Percentiles rank a stretch among this genome's conserved stretches.
Conservation (phyloP, 169 alveolate species). For the Besnoitia besnoiti region DNA sequence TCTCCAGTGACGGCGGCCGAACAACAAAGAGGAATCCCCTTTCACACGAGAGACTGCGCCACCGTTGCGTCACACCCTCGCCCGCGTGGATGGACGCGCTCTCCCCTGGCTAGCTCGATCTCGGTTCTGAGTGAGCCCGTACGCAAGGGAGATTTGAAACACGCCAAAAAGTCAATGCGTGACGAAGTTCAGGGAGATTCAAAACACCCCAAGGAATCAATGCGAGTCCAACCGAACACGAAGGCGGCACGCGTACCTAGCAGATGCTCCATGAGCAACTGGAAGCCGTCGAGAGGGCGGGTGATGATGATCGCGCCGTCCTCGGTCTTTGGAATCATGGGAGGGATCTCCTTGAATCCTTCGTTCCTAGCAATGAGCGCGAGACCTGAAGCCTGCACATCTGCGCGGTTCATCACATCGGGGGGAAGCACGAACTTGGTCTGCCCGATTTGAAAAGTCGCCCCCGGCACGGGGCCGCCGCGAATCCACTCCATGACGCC, state of each 20-base stretch:
- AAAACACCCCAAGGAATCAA: no score
- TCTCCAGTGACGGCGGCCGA: no score
- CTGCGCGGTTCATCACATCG: slow-evolving; percentile 48
- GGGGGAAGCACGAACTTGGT: slow-evolving; percentile 42
- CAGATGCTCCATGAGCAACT: slow-evolving; percentile 58
- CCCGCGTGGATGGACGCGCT: no score
- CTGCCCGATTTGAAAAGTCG: slow-evolving; percentile 12
- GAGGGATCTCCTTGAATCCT: slow-evolving; percentile 66
- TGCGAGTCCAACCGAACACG: no score
- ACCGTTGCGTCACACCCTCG: no score
- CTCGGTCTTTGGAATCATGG: slow-evolving; percentile 22
- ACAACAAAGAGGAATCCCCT: no score
- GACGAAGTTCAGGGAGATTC: no score
- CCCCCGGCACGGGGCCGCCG: not conserved
- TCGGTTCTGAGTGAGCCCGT: no score
- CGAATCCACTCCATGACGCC: slow-evolving; percentile 16
- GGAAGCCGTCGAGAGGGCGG: slow-evolving; percentile 51
- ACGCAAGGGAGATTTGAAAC: no score
- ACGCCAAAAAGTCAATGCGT: no score
- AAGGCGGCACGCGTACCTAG: slow-evolving; percentile 58
- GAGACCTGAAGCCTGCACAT: slow-evolving; percentile 57
- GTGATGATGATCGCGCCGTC: slow-evolving; percentile 48
- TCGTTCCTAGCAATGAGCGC: slow-evolving; percentile 44
- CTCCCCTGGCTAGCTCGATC: no score
- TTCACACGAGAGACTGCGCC: no score